These are phyloP conservation scores for Oidiodendron maius DNA, from an alignment of 495 filamentous ascomycete genomes.

Conservation along the genomic window DNA sequence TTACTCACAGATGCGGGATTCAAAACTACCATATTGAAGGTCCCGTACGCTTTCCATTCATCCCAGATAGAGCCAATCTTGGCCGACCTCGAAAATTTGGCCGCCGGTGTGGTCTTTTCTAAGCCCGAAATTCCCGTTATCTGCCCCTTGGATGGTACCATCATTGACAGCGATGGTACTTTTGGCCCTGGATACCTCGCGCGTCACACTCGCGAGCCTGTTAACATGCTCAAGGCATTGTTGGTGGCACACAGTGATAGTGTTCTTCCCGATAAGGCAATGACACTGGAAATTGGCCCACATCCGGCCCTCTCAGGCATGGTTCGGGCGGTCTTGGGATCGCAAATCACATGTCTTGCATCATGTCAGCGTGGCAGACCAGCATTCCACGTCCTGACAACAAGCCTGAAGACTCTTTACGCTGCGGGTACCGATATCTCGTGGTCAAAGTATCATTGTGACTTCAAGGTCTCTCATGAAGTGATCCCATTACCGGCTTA, in stretches of 20 bases:
- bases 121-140: slow-evolving; percentile 59
- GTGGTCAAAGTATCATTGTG: slow-evolving; percentile 73
- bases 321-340: slow-evolving; percentile 59
- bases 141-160: slow-evolving; percentile 57
- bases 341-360: slow-evolving; percentile 46
- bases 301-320: slow-evolving; percentile 62
- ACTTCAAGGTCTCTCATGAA: slow-evolving; percentile 52
- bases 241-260: slow-evolving; percentile 41
- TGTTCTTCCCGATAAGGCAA: slow-evolving; percentile 45
- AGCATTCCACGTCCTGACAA: slow-evolving; percentile 58
- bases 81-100: slow-evolving; percentile 52
- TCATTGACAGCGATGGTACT: slow-evolving; percentile 46
- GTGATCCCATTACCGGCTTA: slow-evolving; percentile 68
- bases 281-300: slow-evolving; percentile 61
- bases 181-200: slow-evolving; percentile 58
- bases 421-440: slow-evolving; percentile 56
- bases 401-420: slow-evolving; percentile 55
- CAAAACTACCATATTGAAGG: slow-evolving; percentile 60
- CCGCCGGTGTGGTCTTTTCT: slow-evolving; percentile 50
- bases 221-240: slow-evolving; percentile 63
- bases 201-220: slow-evolving; percentile 60
- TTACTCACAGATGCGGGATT: slow-evolving; percentile 48
- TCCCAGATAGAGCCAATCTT: slow-evolving; percentile 70
- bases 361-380: slow-evolving; percentile 42
- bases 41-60: slow-evolving; percentile 81